Percentiles rank a stretch among this genome's conserved stretches.
phyloP scores from a whole-genome alignment of 768 basidiomycete species.

The Lactarius trivialis region DNA sequence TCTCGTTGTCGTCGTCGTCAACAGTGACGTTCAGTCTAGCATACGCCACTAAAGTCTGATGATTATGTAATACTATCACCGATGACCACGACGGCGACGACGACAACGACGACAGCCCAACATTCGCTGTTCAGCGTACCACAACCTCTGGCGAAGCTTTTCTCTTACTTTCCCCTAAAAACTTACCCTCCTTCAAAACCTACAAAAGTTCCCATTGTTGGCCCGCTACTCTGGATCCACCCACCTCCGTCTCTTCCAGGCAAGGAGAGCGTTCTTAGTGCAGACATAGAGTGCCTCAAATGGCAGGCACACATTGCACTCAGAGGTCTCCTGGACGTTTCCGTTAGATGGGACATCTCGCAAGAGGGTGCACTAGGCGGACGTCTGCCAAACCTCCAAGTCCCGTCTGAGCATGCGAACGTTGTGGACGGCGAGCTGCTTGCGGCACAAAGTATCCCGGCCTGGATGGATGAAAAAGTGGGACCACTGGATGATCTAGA shows the following conservation, averaged over 20 bases:
- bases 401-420: slow-evolving; percentile 36
- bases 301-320: slow-evolving; percentile 83
- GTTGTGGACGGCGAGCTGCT: slow-evolving; percentile 44
- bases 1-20: neutral
- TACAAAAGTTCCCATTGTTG: slow-evolving; percentile 18
- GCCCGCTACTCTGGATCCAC: slow-evolving; percentile 61
- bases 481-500: slow-evolving; percentile 44
- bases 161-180: slow-evolving; percentile 24
- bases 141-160: slow-evolving; percentile 17
- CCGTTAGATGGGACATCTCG: slow-evolving; percentile 60
- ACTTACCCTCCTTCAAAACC: slow-evolving; percentile 23
- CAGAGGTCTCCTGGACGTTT: slow-evolving; percentile 46
- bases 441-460: slow-evolving; percentile 59
- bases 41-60: neutral
- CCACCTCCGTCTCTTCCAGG: slow-evolving; percentile 26
- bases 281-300: slow-evolving; percentile 81
- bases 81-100: neutral
- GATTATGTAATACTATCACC: neutral
- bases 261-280: slow-evolving; percentile 42
- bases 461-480: slow-evolving; percentile 60
- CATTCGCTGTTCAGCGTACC: slow-evolving; percentile 11
- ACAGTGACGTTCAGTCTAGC: neutral
- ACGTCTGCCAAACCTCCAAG: slow-evolving; percentile 64
- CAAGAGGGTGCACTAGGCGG: slow-evolving; percentile 63
- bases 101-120: slow-evolving; percentile 10